Evolutionary conservation across 2,329 filamentous ascomycete genomes (phyloP), one percentile per base, ranked within the genome.

Genomic region (Colletotrichum sp.): DNA sequence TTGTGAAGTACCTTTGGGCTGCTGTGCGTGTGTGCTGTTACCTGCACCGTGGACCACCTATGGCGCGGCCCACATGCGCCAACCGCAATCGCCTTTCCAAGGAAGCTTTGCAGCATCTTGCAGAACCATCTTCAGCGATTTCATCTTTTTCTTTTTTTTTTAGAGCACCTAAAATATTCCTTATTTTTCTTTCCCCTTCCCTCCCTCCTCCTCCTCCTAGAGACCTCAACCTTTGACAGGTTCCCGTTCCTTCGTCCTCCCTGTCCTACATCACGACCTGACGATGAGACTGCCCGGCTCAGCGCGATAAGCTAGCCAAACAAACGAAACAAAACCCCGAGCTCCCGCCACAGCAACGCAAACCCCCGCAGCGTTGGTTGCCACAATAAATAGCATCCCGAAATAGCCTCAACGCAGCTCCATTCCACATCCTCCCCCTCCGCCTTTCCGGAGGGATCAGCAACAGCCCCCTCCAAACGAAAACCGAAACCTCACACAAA

Each of bases 81-180:
- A 70, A n/a, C 65, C 60, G 69, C 66, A 72, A 24, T 55, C 48
- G 57, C 70, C 70, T 64, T 57, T 52, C 55, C 61, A 64, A 21
- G 61, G 61, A 36, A 64, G 30, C 30, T 34, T 64, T 64, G 61
- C 61, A 64, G 70, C 69, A 73, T 66, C 64, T 68, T 68, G 69
- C 73, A 61, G 59, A 18, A 61, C 43, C 43, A 72, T 73, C 70
- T 75, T 61, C 64, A 52, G 43, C 24, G n/a, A 75, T 73, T 71
- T 34, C 39, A 67, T 36, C 32, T 69, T 43, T 60, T 43, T 36
- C 32, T 69, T 43, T 60, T 43, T 30, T 30, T 60, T 36, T 43
- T 21, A 48, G 43, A 48, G 43, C 43, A 21, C 43, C 43, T 48
- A 2, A 21, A 12, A 7, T 48, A 48, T 61, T 30, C 48, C 13